Base-by-base conservation (phyloP, 495 filamentous ascomycete genomes). In the Chaetomium fimeti region DNA sequence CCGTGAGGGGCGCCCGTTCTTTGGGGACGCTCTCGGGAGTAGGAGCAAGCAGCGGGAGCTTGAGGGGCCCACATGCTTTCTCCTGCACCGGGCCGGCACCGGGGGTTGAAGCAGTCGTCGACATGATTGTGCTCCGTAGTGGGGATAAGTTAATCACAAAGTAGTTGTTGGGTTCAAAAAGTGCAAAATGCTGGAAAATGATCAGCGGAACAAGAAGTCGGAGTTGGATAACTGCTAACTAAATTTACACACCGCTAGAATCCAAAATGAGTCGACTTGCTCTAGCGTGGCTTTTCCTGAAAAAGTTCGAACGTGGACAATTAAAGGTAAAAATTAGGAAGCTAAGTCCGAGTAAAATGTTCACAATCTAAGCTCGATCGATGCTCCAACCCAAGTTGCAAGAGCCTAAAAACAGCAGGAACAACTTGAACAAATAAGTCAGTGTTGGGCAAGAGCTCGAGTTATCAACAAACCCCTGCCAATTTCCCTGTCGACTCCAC, bases 31-130 rank as follows among this genome's bases (percentile, higher is more conserved):
- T 79, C 15, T 71, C 72, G 18, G 86, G 74, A 5, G 85, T 75
- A 1, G 91, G 91, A 18, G 79, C 70, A 27, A 79, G 65, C 68
- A 97, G 88, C 48, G 92, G 94, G 43, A 86, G 87, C 74, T 87
- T 88, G 59, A 89, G 78, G 36, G 85, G 71, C 0, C 75, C 76
- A 7, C 66, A 47, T 43, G 69, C 65, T 75, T 85, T 73, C 79
- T 79, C 66, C 72, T 78, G 59, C 66, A 76, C 70, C 71, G 76
- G 65, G 61, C 72, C 71, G 59, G 68, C 61, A 42, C 36, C 28
- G 29, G 60, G 24, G 55, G 53, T 25, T 63, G 60, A 52, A 40
- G 54, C 68, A 22, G 65, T 64, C 20, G 70, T 67, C 20, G 77
- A 71, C 77, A 78, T 79, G 57, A 27, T 42, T 68, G 38, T 32